A percentile compares a stretch with the other conserved stretches of the same genome.
phyloP scores from a whole-genome alignment of 1,139 yeast genomes.

The Debaryomyces fabryi region DNA sequence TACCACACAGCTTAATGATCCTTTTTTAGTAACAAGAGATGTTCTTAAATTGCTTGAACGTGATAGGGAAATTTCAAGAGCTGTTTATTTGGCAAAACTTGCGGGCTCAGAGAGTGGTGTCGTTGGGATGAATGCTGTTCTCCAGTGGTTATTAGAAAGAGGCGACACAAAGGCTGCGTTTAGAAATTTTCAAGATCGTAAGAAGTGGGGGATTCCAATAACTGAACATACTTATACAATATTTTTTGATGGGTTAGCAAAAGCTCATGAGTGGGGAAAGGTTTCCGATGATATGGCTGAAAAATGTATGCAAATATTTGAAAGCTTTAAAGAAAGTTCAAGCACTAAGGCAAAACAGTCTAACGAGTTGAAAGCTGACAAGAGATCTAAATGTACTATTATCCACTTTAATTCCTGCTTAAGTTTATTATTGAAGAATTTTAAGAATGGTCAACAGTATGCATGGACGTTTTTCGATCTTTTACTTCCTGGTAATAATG shows the following conservation, averaged over 20 bases:
- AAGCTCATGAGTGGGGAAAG: constrained; percentile 39
- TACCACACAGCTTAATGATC: constrained; percentile 57
- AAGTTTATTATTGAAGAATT: constrained; percentile 39
- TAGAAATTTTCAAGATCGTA: constrained; percentile 53
- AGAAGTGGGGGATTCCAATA: constrained; percentile 59
- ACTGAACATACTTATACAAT: constrained; percentile 59
- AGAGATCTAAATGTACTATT: constrained; percentile 21
- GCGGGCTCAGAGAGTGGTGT: constrained; percentile 49
- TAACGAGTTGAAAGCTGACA: constrained; percentile 1
- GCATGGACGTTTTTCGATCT: constrained; percentile 47
- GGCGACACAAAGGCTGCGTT: constrained; percentile 49
- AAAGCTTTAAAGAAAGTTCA: constrained; percentile 14
- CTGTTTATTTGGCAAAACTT: constrained; percentile 52
- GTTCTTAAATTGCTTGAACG: constrained; percentile 51
- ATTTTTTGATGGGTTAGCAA: constrained; percentile 59
- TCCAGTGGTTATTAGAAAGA: constrained; percentile 48
- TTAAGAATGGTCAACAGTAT: constrained; percentile 30
- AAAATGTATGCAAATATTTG: constrained; percentile 29
- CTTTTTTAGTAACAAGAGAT: constrained; percentile 55
- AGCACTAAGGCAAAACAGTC: neutral
- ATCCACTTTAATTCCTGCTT: constrained; percentile 45
- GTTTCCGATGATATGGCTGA: constrained; percentile 25
- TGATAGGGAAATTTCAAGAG: constrained; percentile 52
- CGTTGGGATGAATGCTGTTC: constrained; percentile 63
- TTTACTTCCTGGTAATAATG: constrained; percentile 22